phyloP scores from a whole-genome alignment of 1,139 yeast species.

The Hansenula sp. region DNA sequence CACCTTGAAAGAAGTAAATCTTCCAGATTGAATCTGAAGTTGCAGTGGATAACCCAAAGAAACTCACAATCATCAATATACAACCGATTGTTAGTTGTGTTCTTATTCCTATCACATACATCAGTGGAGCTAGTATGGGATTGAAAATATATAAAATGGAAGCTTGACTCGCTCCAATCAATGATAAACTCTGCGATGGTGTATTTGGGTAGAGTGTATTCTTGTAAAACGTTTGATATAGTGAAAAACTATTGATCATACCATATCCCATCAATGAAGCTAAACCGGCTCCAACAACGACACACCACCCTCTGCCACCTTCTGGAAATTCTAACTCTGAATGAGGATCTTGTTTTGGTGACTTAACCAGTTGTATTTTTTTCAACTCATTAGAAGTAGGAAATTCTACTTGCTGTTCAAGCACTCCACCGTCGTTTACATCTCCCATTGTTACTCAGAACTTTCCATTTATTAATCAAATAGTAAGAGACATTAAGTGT shows the following conservation, averaged over 20 bases:
- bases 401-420: too few relatives aligned
- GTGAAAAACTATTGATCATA: constrained; percentile 49
- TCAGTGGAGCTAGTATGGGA: constrained; percentile 38
- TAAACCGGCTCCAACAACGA: not conserved
- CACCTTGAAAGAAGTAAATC: constrained; percentile 46
- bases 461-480: too few relatives aligned
- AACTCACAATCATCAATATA: constrained; percentile 37
- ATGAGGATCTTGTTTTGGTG: too few relatives aligned
- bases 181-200: constrained; percentile 22
- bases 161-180: constrained; percentile 28
- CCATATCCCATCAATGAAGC: constrained; percentile 27
- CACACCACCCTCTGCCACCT: not conserved
- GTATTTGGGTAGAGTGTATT: constrained; percentile 17
- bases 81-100: constrained; percentile 39
- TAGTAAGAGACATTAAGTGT: too few relatives aligned
- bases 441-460: too few relatives aligned
- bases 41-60: constrained; percentile 41
- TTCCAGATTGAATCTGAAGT: constrained; percentile 37
- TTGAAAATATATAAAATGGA: constrained; percentile 29
- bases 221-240: constrained; percentile 46
- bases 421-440: too few relatives aligned
- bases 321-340: not conserved
- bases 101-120: constrained; percentile 38
- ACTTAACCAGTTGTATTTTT: too few relatives aligned
- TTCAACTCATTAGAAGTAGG: too few relatives aligned